Evolutionary conservation across 441 rosid species (phyloP).

Genomic region (Adansonia gregorii): DNA sequence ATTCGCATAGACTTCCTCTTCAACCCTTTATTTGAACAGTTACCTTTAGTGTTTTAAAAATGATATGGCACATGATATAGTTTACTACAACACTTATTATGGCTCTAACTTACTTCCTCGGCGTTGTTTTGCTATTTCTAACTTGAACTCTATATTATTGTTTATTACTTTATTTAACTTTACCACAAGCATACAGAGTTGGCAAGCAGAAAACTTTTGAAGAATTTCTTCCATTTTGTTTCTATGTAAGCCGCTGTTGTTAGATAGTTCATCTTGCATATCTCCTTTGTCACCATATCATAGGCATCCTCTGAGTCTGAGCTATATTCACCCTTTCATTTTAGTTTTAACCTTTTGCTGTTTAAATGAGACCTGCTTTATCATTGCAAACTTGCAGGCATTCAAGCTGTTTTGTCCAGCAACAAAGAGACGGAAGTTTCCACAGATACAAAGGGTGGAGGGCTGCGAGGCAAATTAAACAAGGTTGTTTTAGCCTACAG

Average conservation of each 20-base stretch:
- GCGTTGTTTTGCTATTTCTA: neutral
- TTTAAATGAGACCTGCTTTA: neutral
- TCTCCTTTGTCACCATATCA: no score
- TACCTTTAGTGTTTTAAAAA: neutral
- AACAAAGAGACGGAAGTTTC: slow-evolving; percentile 39
- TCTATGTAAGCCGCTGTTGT: neutral
- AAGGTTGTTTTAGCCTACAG: slow-evolving; percentile 95
- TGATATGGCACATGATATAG: neutral
- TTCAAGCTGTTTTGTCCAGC: slow-evolving; percentile 58
- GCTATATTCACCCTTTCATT: neutral
- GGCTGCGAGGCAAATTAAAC: slow-evolving; percentile 72
- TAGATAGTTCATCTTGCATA: neutral
- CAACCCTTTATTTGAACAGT: neutral
- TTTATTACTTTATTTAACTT: neutral
- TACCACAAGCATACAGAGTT: neutral
- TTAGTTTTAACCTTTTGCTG: slow-evolving; percentile 1
- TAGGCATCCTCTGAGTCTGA: neutral
- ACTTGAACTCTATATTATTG: neutral
- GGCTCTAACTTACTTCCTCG: neutral
- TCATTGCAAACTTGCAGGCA: slow-evolving; percentile 43
- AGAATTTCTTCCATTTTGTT: neutral
- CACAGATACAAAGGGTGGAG: slow-evolving; percentile 43
- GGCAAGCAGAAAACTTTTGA: neutral
- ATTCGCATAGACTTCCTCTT: neutral
- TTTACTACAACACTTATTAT: neutral